phyloP scores from a whole-genome alignment of 805 yeast species.

The Lipomyces mesembrius region DNA sequence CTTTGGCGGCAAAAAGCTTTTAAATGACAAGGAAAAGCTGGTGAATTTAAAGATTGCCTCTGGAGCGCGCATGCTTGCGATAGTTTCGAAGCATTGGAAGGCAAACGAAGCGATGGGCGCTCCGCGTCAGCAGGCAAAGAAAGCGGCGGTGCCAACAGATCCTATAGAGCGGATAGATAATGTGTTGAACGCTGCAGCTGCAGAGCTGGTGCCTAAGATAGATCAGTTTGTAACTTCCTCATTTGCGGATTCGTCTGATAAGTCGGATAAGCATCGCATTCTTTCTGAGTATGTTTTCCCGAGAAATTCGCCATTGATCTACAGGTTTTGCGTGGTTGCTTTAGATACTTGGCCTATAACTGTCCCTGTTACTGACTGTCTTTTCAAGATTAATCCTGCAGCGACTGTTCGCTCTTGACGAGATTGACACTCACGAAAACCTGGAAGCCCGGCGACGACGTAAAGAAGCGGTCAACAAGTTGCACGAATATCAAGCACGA shows the following conservation, averaged over 20 bases:
- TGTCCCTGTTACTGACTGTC: neutral
- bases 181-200: conserved; percentile 21
- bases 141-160: conserved; percentile 17
- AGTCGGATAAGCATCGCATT: conserved; percentile 25
- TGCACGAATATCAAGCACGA: conserved; percentile 39
- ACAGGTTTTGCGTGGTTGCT: neutral
- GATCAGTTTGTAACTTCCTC: conserved; percentile 24
- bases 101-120: neutral
- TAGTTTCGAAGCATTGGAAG: conserved; percentile 15
- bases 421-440: conserved; percentile 39
- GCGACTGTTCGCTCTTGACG: conserved; percentile 38
- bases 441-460: conserved; percentile 39
- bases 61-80: conserved; percentile 30
- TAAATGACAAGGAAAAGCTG: conserved; percentile 28
- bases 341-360: neutral
- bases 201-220: conserved; percentile 33
- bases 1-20: conserved; percentile 37
- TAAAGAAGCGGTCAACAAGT: conserved; percentile 39
- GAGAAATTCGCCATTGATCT: neutral
- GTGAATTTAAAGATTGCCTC: conserved; percentile 21
- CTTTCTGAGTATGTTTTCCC: conserved; percentile 27
- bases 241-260: conserved; percentile 14
- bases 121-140: conserved; percentile 12
- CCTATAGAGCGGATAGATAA: conserved; percentile 32
- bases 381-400: conserved; percentile 34